phyloP scores from a whole-genome alignment of 2,329 filamentous ascomycete species.

The Aaosphaeria pasadenensis region DNA sequence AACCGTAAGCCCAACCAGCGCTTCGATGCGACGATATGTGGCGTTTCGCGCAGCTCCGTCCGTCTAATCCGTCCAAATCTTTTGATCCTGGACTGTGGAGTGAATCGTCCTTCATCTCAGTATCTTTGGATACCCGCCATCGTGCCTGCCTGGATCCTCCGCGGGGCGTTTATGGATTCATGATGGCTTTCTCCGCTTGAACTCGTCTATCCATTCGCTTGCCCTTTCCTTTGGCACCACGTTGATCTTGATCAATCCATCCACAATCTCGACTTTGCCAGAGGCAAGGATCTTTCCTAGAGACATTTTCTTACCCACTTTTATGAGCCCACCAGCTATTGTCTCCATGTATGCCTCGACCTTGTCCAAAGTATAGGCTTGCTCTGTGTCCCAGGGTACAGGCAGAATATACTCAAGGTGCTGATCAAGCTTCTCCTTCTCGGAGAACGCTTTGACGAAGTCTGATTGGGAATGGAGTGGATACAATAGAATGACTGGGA shows the following conservation, averaged over 20 bases:
- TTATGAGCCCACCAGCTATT: conserved; percentile 72
- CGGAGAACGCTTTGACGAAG: conserved; percentile 83
- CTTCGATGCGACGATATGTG: no score
- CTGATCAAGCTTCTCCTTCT: conserved; percentile 70
- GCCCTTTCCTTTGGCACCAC: conserved; percentile 72
- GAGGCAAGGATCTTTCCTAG: conserved; percentile 71
- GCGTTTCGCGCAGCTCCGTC: no score
- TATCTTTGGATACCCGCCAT: no score
- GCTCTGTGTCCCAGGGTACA: conserved; percentile 74
- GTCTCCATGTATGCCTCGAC: conserved; percentile 95
- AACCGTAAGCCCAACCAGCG: no score
- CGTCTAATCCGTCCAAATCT: no score
- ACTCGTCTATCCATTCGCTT: conserved; percentile 75
- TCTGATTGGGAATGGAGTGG: conserved; percentile 79
- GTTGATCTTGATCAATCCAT: conserved; percentile 79
- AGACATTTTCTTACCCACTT: conserved; percentile 81
- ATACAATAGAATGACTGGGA: conserved; percentile 83
- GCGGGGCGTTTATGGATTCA: no score
- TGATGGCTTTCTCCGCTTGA: conserved; percentile 61
- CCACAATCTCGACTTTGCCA: conserved; percentile 81
- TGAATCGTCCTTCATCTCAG: no score
- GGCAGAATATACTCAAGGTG: conserved; percentile 86
- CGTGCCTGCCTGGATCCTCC: no score
- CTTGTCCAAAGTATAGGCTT: conserved; percentile 61
- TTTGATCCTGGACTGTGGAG: no score